Conservation (phyloP, 257 asterid genomes). For the Solanum bulbocastanum region DNA sequence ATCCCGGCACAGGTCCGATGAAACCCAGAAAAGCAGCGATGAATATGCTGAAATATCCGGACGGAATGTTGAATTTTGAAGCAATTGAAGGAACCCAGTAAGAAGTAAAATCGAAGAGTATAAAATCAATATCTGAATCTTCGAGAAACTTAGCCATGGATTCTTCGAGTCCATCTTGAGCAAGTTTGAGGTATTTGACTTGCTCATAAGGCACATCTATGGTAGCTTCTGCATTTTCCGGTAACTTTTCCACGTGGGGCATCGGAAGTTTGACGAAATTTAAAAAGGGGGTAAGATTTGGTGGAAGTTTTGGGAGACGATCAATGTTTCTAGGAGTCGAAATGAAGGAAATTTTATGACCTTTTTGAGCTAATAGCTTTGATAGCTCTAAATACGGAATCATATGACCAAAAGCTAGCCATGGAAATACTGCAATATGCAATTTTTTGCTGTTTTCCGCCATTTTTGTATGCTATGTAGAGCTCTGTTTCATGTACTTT, state of each 20-base stretch:
- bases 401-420: slow-evolving; percentile 64
- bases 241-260: slow-evolving; percentile 12
- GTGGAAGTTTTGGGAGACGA: slow-evolving; percentile 46
- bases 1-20: background rate
- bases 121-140: slow-evolving; percentile 17
- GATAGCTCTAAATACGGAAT: slow-evolving; percentile 37
- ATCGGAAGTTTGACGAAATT: slow-evolving; percentile 26
- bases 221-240: slow-evolving; percentile 24
- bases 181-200: slow-evolving; percentile 23
- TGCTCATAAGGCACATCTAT: slow-evolving; percentile 8
- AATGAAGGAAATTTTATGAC: slow-evolving; percentile 37
- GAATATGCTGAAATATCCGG: slow-evolving; percentile 8
- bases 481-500: background rate
- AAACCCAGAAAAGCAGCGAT: background rate
- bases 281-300: slow-evolving; percentile 8
- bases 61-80: background rate
- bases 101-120: slow-evolving; percentile 10
- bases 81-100: slow-evolving; percentile 20
- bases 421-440: slow-evolving; percentile 47
- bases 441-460: background rate
- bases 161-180: slow-evolving; percentile 14
- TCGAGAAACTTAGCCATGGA: slow-evolving; percentile 7
- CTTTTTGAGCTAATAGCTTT: slow-evolving; percentile 35
- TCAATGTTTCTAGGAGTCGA: slow-evolving; percentile 48
- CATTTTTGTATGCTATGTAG: background rate